These are phyloP conservation scores for Apophysomyces trapeziformis DNA, from an alignment of 371 early-diverging fungal species.

Conservation along the genomic window DNA sequence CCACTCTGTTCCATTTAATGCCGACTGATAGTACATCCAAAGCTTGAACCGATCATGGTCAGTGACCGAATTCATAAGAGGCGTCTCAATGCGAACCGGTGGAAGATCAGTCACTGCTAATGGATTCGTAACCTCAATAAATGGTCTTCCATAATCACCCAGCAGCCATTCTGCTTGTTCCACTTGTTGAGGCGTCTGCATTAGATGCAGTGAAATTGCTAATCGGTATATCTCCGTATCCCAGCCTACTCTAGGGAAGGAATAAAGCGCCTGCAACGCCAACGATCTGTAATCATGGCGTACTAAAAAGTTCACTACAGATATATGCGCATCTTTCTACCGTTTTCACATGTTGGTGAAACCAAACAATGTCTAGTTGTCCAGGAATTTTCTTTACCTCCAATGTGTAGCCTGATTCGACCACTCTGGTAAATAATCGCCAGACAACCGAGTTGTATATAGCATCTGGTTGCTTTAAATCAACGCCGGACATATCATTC, in stretches of 20 bases:
- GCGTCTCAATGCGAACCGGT: slow-evolving; percentile 35
- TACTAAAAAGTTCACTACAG: slow-evolving; percentile 28
- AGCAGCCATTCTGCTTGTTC: slow-evolving; percentile 40
- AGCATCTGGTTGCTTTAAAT: slow-evolving; percentile 13
- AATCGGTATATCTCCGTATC: slow-evolving; percentile 37
- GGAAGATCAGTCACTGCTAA: slow-evolving; percentile 34
- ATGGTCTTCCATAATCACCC: slow-evolving; percentile 42
- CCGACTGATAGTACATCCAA: slow-evolving; percentile 43
- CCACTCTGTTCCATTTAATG: slow-evolving; percentile 36
- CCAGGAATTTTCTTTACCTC: slow-evolving; percentile 22
- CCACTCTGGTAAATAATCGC: slow-evolving; percentile 43
- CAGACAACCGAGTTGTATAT: slow-evolving; percentile 38
- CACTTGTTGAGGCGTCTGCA: slow-evolving; percentile 37
- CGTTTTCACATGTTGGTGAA: neutral
- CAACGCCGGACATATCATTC: slow-evolving; percentile 22
- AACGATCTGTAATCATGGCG: slow-evolving; percentile 23
- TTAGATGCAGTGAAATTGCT: slow-evolving; percentile 40
- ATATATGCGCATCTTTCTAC: slow-evolving; percentile 33
- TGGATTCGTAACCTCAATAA: slow-evolving; percentile 40
- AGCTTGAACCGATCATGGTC: slow-evolving; percentile 36
- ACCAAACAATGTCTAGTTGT: neutral
- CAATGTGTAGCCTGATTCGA: slow-evolving; percentile 44
- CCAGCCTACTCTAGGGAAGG: slow-evolving; percentile 40
- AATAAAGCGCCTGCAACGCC: slow-evolving; percentile 45
- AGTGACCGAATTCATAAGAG: slow-evolving; percentile 37